Conservation (phyloP, 1,139 yeast species). For the Hansenula sp. region DNA sequence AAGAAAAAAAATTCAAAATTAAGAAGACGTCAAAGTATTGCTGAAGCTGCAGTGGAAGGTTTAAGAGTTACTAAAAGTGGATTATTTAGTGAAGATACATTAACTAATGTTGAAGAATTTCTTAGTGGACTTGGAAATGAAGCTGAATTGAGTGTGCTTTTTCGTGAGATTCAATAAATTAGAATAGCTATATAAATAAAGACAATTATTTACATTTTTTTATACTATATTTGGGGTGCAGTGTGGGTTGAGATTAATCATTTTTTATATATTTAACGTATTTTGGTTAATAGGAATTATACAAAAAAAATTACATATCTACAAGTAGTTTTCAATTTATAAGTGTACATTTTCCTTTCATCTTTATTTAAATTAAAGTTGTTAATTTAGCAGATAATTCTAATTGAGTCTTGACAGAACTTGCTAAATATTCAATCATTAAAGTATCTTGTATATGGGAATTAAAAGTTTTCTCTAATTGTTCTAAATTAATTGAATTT, state of each 20-base stretch:
- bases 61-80: constrained; percentile 71
- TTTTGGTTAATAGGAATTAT: too few relatives aligned
- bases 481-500: constrained; percentile 52
- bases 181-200: too few relatives aligned
- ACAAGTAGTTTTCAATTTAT: neutral
- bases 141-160: constrained; percentile 21
- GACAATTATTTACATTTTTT: neutral
- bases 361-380: constrained; percentile 24
- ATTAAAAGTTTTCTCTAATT: constrained; percentile 59
- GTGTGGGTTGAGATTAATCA: neutral
- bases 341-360: constrained; percentile 1
- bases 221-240: neutral
- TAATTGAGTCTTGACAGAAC: constrained; percentile 81
- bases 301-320: neutral
- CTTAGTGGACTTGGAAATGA: constrained; percentile 31
- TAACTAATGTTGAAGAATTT: constrained; percentile 66
- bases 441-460: constrained; percentile 78
- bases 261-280: neutral
- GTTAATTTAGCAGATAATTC: constrained; percentile 77
- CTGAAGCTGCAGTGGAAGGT: constrained; percentile 74
- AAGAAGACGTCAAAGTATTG: constrained; percentile 57
- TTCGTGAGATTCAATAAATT: constrained; percentile 18
- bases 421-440: constrained; percentile 79
- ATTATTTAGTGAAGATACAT: constrained; percentile 64
- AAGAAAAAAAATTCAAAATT: constrained; percentile 18